Conservation (phyloP, 306 rosid genomes). For the Chamaecrista fasciculata region DNA sequence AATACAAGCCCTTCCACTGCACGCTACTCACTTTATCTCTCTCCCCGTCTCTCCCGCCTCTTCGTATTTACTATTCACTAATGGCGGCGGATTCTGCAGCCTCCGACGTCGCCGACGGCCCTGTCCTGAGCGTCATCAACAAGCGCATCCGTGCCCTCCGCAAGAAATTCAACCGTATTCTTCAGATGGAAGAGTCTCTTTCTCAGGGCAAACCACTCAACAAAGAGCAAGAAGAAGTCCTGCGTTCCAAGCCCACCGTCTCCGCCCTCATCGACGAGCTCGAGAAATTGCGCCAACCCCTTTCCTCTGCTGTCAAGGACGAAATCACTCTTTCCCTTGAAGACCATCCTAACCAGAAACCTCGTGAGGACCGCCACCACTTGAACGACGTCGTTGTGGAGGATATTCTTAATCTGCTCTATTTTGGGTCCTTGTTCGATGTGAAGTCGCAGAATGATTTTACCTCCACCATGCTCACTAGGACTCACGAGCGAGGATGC, state of each 20-base stretch:
- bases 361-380: no score
- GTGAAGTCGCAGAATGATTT: slow-evolving; percentile 84
- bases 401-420: slow-evolving; percentile 74
- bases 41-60: no score
- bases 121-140: slow-evolving; percentile 80
- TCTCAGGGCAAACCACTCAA: slow-evolving; percentile 70
- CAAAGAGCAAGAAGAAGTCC: slow-evolving; percentile 81
- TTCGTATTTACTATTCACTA: no score
- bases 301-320: slow-evolving; percentile 62
- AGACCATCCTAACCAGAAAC: slow-evolving; percentile 16
- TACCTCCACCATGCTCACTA: slow-evolving; percentile 71
- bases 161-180: slow-evolving; percentile 72
- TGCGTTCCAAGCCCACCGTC: slow-evolving; percentile 71
- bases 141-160: slow-evolving; percentile 85
- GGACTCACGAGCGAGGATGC: slow-evolving; percentile 86
- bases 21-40: no score
- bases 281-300: slow-evolving; percentile 88
- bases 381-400: slow-evolving; percentile 39
- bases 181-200: slow-evolving; percentile 66
- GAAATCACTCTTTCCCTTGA: slow-evolving; percentile 51
- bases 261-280: slow-evolving; percentile 65
- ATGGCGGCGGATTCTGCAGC: slow-evolving; percentile 59
- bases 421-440: slow-evolving; percentile 81
- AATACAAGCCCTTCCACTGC: no score
- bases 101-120: slow-evolving; percentile 69